A percentile compares a stretch with the other conserved stretches of the same genome.
Conservation (phyloP, 331 rosid genomes). For the Erythrophleum ivorense region DNA sequence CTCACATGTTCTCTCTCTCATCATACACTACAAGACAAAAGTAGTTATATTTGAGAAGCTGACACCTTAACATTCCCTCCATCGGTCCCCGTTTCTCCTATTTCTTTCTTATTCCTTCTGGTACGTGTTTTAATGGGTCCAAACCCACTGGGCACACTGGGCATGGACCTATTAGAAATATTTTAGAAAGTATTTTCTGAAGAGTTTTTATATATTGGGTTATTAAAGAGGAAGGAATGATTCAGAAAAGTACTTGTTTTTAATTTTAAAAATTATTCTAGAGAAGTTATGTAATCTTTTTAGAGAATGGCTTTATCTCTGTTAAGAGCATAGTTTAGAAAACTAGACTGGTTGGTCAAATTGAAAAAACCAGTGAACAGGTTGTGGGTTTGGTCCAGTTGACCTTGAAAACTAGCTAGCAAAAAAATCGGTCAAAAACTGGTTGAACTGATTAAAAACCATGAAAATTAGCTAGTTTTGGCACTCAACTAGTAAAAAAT, state of each 20-base stretch:
- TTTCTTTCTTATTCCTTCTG: too few relatives aligned
- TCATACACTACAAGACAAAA: too few relatives aligned
- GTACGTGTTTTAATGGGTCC: too few relatives aligned
- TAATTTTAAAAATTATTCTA: neutral
- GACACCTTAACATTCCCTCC: too few relatives aligned
- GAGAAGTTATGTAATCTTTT: neutral
- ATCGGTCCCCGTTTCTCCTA: too few relatives aligned
- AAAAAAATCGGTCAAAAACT: neutral
- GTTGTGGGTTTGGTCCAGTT: neutral
- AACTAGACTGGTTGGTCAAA: neutral
- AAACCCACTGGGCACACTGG: too few relatives aligned
- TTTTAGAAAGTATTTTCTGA: neutral
- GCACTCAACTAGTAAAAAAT: neutral
- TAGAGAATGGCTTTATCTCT: slow-evolving; percentile 1
- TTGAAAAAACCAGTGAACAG: neutral
- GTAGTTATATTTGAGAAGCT: too few relatives aligned
- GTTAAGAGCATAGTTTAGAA: neutral
- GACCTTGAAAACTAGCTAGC: neutral
- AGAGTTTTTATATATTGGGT: neutral
- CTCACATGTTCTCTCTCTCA: too few relatives aligned
- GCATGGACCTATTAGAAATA: too few relatives aligned
- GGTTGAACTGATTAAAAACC: neutral
- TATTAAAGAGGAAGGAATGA: neutral
- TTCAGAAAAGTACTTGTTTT: neutral
- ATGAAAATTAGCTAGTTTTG: neutral